Percentiles rank a stretch among this genome's conserved stretches.
Conservation (phyloP, 257 asterid species). For the Penstemon newberryi region DNA sequence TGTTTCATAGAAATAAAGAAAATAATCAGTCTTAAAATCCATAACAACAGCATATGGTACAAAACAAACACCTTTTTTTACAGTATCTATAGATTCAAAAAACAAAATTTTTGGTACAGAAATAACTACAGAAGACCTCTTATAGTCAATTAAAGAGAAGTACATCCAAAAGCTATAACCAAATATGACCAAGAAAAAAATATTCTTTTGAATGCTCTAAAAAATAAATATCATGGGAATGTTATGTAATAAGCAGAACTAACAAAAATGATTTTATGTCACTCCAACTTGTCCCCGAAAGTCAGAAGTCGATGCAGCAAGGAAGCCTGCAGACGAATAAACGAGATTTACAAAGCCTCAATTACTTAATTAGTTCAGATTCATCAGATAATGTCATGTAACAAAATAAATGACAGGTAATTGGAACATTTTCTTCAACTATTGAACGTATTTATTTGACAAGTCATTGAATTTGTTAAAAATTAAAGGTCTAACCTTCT, state of each 20-base stretch:
- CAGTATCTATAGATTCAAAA: not conserved
- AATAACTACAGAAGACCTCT: no score
- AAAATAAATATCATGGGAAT: conserved; percentile 21
- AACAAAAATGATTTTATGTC: conserved; percentile 43
- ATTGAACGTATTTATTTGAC: not conserved
- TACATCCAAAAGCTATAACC: conserved; percentile 4
- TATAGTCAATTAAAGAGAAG: not conserved
- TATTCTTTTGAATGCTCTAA: conserved; percentile 23
- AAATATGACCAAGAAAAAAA: conserved; percentile 8
- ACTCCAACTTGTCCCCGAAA: conserved; percentile 30
- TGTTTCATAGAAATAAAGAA: not conserved
- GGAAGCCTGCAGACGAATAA: conserved; percentile 34
- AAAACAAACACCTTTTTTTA: not conserved
- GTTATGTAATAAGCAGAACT: conserved; percentile 42
- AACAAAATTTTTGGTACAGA: not conserved
- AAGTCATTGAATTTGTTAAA: not conserved
- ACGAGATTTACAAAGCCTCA: not conserved
- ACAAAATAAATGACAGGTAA: not conserved
- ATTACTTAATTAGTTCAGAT: not conserved
- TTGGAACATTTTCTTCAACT: not conserved
- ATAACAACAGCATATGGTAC: not conserved
- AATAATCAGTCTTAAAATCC: no score
- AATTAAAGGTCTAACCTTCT: not conserved
- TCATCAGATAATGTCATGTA: not conserved
- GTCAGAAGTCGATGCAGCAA: conserved; percentile 31